Base-by-base conservation (phyloP, 441 rosid species). In the Breynia disticha region DNA sequence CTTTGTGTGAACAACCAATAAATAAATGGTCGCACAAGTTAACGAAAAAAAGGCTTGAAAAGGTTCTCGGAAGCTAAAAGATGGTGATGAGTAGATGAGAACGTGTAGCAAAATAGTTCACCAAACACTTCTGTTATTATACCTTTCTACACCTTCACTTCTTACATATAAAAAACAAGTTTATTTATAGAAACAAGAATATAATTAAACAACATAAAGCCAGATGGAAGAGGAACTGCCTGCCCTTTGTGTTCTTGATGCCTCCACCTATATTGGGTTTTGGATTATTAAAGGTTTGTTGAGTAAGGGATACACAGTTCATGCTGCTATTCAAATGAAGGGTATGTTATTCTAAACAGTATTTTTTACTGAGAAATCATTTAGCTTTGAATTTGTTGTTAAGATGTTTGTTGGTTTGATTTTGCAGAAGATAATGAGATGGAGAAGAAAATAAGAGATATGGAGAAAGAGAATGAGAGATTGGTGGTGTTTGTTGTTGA, bases 261-360 rank as follows among this genome's bases (percentile, higher is more conserved):
- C 96, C 12, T 84, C 96, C 17, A 78, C 81, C 52, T 85, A 84
- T 62, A 85, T 85, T 16, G 96, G 96, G 52, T 87, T 75, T 67
- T 81, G 90, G 90, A 72, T 83, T 69, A 78, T 85, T 65, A 81
- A 83, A 50, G 78, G 82, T 22, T 64, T 85, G 11, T 66, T 87
- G 57, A 41, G 57, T 19, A 78, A 39, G 78, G 96, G 96, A 14
- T 87, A 85, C 71, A 60, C 66, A 11, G 95, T 87, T 65, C 89
- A 77, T 54, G 89, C 89, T 17, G 88, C 87, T 11, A 56, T 82
- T 16, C 96, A 74, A 56, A 78, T 72, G 22, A 76, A 76, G 20
- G 91, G 95, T 61, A 65, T 69, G 62, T 51, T 48, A 1, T 48
- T 12, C 4, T 21, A 46, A 46, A 38, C n/a, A 53, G 16, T 1